Evolutionary conservation across 2,329 filamentous ascomycete genomes (phyloP).

Genomic region (Diaporthe sp.): DNA sequence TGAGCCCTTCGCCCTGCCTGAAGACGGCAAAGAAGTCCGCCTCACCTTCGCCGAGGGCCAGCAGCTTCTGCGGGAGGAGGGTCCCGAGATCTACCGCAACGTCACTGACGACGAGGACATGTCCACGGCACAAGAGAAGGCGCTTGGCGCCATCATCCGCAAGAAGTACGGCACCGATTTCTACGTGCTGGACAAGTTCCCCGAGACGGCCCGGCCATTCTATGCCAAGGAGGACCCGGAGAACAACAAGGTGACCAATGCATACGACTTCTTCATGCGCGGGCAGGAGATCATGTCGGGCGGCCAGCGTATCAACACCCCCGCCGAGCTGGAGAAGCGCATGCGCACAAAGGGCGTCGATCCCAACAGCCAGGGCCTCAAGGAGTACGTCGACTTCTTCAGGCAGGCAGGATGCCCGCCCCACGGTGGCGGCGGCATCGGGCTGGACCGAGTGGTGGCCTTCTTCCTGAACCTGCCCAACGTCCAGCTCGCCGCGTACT

Average conservation of each 20-base stretch:
- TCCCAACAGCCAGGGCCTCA: conserved; percentile 80
- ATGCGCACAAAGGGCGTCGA: conserved; percentile 87
- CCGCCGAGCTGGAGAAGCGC: conserved; percentile 80
- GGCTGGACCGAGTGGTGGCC: conserved; percentile 86
- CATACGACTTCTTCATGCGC: conserved; percentile 89
- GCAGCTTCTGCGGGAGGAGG: conserved; percentile 81
- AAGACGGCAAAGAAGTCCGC: conserved; percentile 80
- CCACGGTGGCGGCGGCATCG: conserved; percentile 91
- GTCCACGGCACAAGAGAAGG: conserved; percentile 86
- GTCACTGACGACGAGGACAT: conserved; percentile 85
- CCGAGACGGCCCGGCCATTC: conserved; percentile 87
- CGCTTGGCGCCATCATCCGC: conserved; percentile 87
- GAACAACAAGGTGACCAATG: conserved; percentile 76
- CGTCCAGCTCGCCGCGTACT: conserved; percentile 71
- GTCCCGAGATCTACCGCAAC: conserved; percentile 75
- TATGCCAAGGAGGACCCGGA: conserved; percentile 87
- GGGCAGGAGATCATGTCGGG: conserved; percentile 94
- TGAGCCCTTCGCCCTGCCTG: conserved; percentile 82
- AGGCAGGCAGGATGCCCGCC: conserved; percentile 86
- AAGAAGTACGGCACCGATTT: conserved; percentile 96
- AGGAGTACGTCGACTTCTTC: conserved; percentile 91
- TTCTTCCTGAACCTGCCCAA: conserved; percentile 73
- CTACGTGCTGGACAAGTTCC: conserved; percentile 97
- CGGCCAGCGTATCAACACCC: conserved; percentile 90
- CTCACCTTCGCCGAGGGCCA: conserved; percentile 85